These are phyloP conservation scores for Rhypophila decipiens DNA, from an alignment of 495 filamentous ascomycete species.

Conservation along the genomic window DNA sequence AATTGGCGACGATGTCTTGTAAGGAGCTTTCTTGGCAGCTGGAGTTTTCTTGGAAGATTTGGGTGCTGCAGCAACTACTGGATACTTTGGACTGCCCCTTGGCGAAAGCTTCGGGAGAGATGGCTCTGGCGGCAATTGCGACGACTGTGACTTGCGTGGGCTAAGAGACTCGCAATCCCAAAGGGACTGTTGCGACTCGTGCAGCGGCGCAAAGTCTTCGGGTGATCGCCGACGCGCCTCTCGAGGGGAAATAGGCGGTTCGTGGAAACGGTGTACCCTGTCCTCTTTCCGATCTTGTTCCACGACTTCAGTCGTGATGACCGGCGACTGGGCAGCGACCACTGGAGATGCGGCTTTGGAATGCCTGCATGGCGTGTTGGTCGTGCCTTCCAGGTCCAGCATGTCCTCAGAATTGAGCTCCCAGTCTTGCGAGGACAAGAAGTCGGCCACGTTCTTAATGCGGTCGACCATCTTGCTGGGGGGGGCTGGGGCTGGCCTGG, in stretches of 20 bases:
- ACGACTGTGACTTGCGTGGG: neutral
- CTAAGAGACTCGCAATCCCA: neutral
- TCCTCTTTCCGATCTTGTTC: too few relatives aligned
- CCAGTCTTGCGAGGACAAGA: slow-evolving; percentile 42
- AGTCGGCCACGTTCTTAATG: slow-evolving; percentile 4
- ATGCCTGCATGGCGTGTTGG: slow-evolving; percentile 10
- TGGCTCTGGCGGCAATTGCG: neutral
- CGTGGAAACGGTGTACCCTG: too few relatives aligned
- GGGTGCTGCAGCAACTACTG: neutral
- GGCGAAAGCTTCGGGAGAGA: neutral
- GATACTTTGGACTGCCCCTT: neutral
- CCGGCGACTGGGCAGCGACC: neutral
- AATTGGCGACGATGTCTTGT: too few relatives aligned
- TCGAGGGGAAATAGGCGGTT: too few relatives aligned
- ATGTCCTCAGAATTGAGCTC: slow-evolving; percentile 42
- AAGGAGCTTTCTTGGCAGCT: neutral
- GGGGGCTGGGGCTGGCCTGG: neutral
- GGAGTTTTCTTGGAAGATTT: neutral
- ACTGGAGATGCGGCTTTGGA: neutral
- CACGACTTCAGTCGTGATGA: neutral
- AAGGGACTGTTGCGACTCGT: neutral
- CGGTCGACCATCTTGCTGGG: neutral
- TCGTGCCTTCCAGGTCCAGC: slow-evolving; percentile 32
- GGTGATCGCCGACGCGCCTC: too few relatives aligned
- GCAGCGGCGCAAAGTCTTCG: too few relatives aligned